Conservation (phyloP, 306 rosid genomes). For the Quillaja saponaria region DNA sequence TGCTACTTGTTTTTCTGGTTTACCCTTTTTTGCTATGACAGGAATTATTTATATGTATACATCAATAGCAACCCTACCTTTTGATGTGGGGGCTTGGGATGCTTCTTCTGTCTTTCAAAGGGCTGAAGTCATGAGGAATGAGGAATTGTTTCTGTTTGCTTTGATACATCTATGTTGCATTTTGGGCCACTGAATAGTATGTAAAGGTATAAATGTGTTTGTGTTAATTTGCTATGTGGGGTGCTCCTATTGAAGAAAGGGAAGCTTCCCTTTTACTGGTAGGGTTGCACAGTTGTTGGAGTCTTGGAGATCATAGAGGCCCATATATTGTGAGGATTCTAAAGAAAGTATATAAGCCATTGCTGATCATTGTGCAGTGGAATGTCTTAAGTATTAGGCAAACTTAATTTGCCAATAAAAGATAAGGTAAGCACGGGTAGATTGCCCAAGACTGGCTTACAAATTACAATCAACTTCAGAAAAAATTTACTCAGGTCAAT, state of each 20-base stretch:
- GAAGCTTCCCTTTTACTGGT: constrained; percentile 36
- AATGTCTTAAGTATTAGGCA: not conserved
- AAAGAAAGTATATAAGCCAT: too few relatives aligned
- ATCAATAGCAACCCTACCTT: constrained; percentile 52
- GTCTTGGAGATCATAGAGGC: constrained; percentile 19
- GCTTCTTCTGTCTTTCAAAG: constrained; percentile 60
- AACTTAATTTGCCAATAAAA: too few relatives aligned
- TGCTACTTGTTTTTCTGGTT: constrained; percentile 34
- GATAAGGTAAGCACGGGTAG: too few relatives aligned
- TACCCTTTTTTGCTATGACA: constrained; percentile 29
- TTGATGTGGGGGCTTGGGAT: constrained; percentile 65
- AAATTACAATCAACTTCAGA: too few relatives aligned
- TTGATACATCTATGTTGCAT: constrained; percentile 59
- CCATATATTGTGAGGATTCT: not conserved
- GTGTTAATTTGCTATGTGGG: constrained; percentile 51
- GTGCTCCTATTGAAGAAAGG: constrained; percentile 45
- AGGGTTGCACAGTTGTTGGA: constrained; percentile 31
- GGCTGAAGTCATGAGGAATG: constrained; percentile 61
- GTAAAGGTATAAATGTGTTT: constrained; percentile 47
- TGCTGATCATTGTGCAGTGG: not conserved
- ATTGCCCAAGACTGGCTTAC: too few relatives aligned
- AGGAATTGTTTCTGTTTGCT: constrained; percentile 58
- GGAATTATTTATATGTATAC: constrained; percentile 27
- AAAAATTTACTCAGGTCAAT: too few relatives aligned
- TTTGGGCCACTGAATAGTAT: constrained; percentile 49